phyloP scores from a whole-genome alignment of 495 filamentous ascomycete genomes.

The Corynascus novoguineensis region DNA sequence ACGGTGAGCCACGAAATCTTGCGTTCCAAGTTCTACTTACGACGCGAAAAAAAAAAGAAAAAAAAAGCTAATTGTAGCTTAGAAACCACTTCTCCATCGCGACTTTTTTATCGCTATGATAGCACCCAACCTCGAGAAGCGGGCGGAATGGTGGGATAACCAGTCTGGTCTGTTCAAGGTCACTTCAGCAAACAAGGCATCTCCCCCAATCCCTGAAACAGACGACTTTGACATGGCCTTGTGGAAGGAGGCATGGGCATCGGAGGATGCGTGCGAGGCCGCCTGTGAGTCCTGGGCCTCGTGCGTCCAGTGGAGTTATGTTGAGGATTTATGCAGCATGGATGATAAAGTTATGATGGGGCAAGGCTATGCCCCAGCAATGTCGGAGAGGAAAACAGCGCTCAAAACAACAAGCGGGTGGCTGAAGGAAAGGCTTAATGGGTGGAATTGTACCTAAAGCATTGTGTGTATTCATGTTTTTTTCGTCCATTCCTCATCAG shows the following conservation, averaged over 20 bases:
- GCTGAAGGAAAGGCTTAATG: constrained; percentile 6
- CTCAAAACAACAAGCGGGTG: constrained; percentile 14
- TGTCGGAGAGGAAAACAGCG: constrained; percentile 14
- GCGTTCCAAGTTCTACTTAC: background rate
- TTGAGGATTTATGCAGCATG: constrained; percentile 14
- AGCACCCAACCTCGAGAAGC: background rate
- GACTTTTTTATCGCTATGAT: constrained; percentile 9
- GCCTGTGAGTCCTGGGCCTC: constrained; percentile 9
- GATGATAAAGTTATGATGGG: constrained; percentile 16
- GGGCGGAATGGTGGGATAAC: constrained; percentile 15
- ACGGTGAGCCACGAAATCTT: background rate
- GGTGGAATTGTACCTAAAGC: constrained; percentile 8
- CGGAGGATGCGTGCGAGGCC: constrained; percentile 6
- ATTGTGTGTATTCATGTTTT: background rate
- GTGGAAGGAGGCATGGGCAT: constrained; percentile 11
- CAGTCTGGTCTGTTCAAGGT: background rate
- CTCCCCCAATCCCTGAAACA: constrained; percentile 5
- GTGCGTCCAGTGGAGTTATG: constrained; percentile 15
- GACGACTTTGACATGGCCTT: background rate
- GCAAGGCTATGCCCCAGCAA: constrained; percentile 13
- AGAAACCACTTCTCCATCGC: constrained; percentile 1
- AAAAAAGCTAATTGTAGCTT: background rate
- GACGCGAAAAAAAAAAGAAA: background rate
- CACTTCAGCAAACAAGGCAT: constrained; percentile 11
- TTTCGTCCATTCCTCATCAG: background rate